These are phyloP conservation scores for Drechslerella coelobrocha DNA, from an alignment of 2,329 filamentous ascomycete species.

Conservation along the genomic window DNA sequence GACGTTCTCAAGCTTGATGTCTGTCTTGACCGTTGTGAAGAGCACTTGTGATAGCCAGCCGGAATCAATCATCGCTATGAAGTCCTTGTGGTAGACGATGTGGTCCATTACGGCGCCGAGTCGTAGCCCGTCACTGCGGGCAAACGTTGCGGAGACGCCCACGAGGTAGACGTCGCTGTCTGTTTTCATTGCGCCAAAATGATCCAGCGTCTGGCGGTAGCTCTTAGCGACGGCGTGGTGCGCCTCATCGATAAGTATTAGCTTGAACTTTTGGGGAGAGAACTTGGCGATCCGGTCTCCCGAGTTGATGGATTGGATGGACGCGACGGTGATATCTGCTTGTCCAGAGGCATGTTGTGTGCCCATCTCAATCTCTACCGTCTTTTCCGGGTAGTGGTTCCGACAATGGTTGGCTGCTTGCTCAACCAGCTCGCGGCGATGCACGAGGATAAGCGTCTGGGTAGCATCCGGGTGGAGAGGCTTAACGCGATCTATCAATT, in stretches of 20 bases:
- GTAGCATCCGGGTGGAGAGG: slow-evolving; percentile 64
- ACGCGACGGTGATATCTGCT: slow-evolving; percentile 93
- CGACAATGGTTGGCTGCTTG: slow-evolving; percentile 88
- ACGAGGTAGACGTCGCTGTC: slow-evolving; percentile 67
- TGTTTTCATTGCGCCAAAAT: slow-evolving; percentile 72
- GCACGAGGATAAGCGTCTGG: slow-evolving; percentile 88
- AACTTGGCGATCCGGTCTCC: slow-evolving; percentile 81
- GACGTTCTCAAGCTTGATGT: slow-evolving; percentile 78
- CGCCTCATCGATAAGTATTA: slow-evolving; percentile 92
- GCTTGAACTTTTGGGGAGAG: slow-evolving; percentile 78
- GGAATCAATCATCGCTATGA: slow-evolving; percentile 77
- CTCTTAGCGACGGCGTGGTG: slow-evolving; percentile 90
- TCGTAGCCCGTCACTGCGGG: slow-evolving; percentile 57
- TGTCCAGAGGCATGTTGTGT: slow-evolving; percentile 74
- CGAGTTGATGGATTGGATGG: slow-evolving; percentile 82
- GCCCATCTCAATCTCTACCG: slow-evolving; percentile 91
- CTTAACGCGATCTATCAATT: slow-evolving; percentile 80
- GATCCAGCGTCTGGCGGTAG: slow-evolving; percentile 76
- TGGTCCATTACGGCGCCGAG: slow-evolving; percentile 54
- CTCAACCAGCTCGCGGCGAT: slow-evolving; percentile 90
- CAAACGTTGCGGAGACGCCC: slow-evolving; percentile 83
- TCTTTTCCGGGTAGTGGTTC: slow-evolving; percentile 78
- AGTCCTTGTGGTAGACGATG: slow-evolving; percentile 62
- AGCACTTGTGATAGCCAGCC: slow-evolving; percentile 75
- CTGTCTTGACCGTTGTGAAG: slow-evolving; percentile 89